Percentiles rank a stretch among this genome's conserved stretches.
Evolutionary conservation across 1,139 yeast species (phyloP).

Genomic region (Taphrina flavorubra): DNA sequence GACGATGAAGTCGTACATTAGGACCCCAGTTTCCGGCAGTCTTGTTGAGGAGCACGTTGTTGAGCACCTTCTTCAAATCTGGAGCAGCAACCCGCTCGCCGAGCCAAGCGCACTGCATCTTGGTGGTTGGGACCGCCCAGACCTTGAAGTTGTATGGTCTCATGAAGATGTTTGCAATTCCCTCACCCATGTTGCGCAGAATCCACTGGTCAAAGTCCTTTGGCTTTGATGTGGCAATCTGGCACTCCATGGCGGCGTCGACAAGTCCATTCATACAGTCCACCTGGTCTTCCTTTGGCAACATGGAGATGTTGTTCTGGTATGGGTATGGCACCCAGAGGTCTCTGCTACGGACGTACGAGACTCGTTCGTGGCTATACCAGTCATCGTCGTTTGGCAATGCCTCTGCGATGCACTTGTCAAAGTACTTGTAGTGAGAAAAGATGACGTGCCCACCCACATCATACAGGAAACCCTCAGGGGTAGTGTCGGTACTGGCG

Average conservation of each 20-base stretch:
- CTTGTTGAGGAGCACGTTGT: slow-evolving; percentile 43
- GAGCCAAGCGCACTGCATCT: slow-evolving; percentile 45
- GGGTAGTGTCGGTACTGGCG: slow-evolving; percentile 44
- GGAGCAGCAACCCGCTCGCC: slow-evolving; percentile 46
- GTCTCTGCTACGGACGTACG: slow-evolving; percentile 43
- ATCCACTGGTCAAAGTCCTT: slow-evolving; percentile 45
- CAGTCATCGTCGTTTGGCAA: slow-evolving; percentile 43
- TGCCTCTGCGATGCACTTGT: slow-evolving; percentile 43
- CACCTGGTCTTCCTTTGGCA: slow-evolving; percentile 43
- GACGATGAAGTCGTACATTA: slow-evolving; percentile 12
- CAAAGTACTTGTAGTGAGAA: slow-evolving; percentile 44
- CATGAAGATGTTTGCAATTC: slow-evolving; percentile 45
- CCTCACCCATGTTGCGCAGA: slow-evolving; percentile 44
- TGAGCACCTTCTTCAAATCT: slow-evolving; percentile 43
- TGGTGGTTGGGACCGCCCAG: slow-evolving; percentile 45
- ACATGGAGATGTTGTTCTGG: slow-evolving; percentile 44
- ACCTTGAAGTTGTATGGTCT: slow-evolving; percentile 45
- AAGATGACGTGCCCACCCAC: slow-evolving; percentile 45
- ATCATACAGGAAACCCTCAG: slow-evolving; percentile 44
- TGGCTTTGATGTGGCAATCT: slow-evolving; percentile 41
- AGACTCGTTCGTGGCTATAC: slow-evolving; percentile 44
- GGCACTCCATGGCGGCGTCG: slow-evolving; percentile 44
- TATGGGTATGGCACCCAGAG: slow-evolving; percentile 45
- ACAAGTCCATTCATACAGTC: slow-evolving; percentile 43
- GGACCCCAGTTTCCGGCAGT: slow-evolving; percentile 45